Conservation (phyloP, 208 protist species). For the Leishmania arabica region DNA sequence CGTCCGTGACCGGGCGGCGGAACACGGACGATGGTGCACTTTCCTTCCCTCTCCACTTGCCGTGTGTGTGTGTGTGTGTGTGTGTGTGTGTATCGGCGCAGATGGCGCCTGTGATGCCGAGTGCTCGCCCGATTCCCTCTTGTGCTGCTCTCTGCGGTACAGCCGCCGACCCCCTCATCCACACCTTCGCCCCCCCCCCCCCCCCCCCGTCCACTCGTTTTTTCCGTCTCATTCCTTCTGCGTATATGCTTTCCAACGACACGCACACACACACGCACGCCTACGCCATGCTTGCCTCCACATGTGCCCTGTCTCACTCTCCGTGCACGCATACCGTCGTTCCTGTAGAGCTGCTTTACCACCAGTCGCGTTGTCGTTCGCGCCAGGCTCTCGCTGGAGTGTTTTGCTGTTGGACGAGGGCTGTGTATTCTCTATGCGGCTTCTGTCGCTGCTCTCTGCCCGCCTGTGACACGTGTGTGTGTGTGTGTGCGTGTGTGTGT, state of each 20-base stretch:
- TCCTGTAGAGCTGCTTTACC: background rate
- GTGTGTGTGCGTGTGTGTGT: background rate
- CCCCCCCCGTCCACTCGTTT: background rate
- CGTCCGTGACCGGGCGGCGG: no score
- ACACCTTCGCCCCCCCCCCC: background rate
- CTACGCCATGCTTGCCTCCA: background rate
- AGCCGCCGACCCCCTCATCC: background rate
- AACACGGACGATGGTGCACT: background rate
- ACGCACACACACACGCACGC: background rate
- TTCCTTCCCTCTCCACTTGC: background rate
- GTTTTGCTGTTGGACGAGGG: background rate
- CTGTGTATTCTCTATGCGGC: background rate
- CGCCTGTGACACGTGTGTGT: background rate
- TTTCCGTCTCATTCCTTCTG: background rate
- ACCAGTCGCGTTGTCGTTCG: background rate
- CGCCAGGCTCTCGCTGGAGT: background rate
- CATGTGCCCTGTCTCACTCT: background rate
- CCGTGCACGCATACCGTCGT: background rate
- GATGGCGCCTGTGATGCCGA: background rate
- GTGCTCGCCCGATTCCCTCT: no score
- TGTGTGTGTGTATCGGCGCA: background rate
- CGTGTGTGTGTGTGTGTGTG: no score
- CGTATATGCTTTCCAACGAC: background rate
- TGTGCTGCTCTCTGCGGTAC: no score
- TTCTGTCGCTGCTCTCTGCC: background rate